These are phyloP conservation scores for Breviolum minutum DNA, from an alignment of 73 alveolate genomes.

Conservation along the genomic window DNA sequence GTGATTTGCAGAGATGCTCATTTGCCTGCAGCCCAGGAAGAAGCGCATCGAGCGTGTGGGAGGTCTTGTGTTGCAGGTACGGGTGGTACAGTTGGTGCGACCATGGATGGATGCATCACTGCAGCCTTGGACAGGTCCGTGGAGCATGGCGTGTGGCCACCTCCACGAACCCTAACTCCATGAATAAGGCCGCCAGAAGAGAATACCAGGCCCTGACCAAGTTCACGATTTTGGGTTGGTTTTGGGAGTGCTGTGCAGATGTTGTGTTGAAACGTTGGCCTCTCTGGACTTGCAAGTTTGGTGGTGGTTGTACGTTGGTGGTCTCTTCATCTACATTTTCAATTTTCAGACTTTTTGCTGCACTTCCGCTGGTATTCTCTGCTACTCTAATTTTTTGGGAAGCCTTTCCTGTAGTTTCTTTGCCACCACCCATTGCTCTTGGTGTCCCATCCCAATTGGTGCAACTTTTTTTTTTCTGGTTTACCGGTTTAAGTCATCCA, in stretches of 20 bases:
- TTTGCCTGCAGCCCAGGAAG: constrained; percentile 24
- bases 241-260: neutral
- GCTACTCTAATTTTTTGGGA: too few relatives aligned
- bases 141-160: constrained; percentile 96
- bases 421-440: too few relatives aligned
- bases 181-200: constrained; percentile 92
- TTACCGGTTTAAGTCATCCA: too few relatives aligned
- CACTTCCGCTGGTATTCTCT: too few relatives aligned
- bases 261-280: neutral
- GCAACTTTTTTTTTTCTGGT: too few relatives aligned
- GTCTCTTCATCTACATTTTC: neutral
- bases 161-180: constrained; percentile 93
- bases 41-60: constrained; percentile 93
- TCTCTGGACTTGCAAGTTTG: too few relatives aligned
- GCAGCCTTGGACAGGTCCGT: constrained; percentile 41
- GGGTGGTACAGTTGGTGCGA: neutral
- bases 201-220: constrained; percentile 66
- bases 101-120: neutral
- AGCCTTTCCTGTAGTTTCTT: too few relatives aligned
- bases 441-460: too few relatives aligned
- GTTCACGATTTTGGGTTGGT: neutral
- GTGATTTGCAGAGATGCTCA: neutral
- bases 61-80: constrained; percentile 87
- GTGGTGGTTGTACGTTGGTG: too few relatives aligned
- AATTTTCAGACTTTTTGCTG: too few relatives aligned